Base-by-base conservation (phyloP, 768 basidiomycete genomes). In the Neoboletus subvelutipes region DNA sequence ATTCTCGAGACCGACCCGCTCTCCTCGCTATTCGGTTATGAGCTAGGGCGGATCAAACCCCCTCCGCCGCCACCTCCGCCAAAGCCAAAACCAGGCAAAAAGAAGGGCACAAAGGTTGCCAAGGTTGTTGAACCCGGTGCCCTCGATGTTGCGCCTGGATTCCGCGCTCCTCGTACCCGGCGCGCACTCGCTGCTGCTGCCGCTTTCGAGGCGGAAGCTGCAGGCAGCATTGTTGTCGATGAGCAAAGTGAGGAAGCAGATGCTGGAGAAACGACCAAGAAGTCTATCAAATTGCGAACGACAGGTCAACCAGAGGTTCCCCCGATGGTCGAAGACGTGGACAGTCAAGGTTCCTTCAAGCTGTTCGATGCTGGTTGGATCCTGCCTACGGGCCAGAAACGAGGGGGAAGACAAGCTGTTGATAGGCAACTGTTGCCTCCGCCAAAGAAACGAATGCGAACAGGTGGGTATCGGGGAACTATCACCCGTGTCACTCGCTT, bases 361-460 rank as follows among this genome's bases (percentile, higher is more conserved):
- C 72, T 87, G 73, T 96, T 96, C 73, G 87, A 97, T 56, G 77
- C 78, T 24, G 94, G 94, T 1, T 95, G 92, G 93, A 91, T 96
- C 9, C 73, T 95, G 15, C 90, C 92, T 24, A 77, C 84, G 3
- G 90, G 88, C 34, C 81, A 84, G 50, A 81, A 83, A 61, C 80
- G 93, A 33, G 81, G 85, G 31, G 84, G 84, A 22, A 75, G 88
- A 15, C 69, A 72, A 22, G 66, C 76, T 15, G 58, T 78, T 11
- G 83, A 84, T 26, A 75, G 78, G 39, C 71, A 69, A n/a, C 63
- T 68, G 4, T 59, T 76, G 31, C 81, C 78, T 34, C 81, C 84
- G 11, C 82, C 84, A 20, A 82, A 75, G 71, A 87, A 86, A 73
- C 78, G 76, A 36, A 73, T 73, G 57, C 81, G 81, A 47, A 77